phyloP scores from a whole-genome alignment of 1,284 basidiomycete genomes.

The Pseudozyma hubeiensis region DNA sequence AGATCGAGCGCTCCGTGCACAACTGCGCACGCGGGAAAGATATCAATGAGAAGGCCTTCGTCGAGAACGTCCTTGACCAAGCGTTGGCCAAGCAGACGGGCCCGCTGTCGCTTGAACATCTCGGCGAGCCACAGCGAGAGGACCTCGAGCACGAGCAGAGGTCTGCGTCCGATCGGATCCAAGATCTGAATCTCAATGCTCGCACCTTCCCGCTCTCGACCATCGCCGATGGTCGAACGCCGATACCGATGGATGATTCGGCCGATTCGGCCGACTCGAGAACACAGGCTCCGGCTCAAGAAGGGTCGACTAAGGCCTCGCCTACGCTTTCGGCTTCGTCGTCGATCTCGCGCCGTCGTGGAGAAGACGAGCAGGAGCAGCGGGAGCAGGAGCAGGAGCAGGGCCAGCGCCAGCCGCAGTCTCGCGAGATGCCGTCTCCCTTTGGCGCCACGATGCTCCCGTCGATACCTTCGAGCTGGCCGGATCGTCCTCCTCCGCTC shows the following conservation, averaged over 20 bases:
- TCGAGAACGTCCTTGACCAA: constrained; percentile 8
- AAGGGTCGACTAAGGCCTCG: too few relatives aligned
- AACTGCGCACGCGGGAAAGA: constrained; percentile 5
- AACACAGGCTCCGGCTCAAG: too few relatives aligned
- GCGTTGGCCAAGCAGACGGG: neutral
- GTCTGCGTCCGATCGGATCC: too few relatives aligned
- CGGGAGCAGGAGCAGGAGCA: neutral
- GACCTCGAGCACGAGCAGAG: constrained; percentile 1
- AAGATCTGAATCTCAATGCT: too few relatives aligned
- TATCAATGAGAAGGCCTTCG: neutral
- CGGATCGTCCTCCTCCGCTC: neutral
- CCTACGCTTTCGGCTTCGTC: too few relatives aligned
- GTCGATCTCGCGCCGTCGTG: too few relatives aligned
- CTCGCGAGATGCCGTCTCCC: neutral
- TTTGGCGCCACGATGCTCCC: constrained; percentile 2
- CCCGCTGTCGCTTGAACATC: constrained; percentile 8
- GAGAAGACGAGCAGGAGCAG: neutral
- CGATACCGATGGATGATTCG: too few relatives aligned
- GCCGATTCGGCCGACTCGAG: too few relatives aligned
- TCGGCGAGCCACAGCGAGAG: neutral
- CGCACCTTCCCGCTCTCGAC: too few relatives aligned
- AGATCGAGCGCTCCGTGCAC: constrained; percentile 6
- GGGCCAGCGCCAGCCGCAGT: too few relatives aligned
- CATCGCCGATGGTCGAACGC: too few relatives aligned
- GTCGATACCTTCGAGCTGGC: neutral